Base-by-base conservation (phyloP, 2,329 filamentous ascomycete genomes). In the Neurospora sp. region DNA sequence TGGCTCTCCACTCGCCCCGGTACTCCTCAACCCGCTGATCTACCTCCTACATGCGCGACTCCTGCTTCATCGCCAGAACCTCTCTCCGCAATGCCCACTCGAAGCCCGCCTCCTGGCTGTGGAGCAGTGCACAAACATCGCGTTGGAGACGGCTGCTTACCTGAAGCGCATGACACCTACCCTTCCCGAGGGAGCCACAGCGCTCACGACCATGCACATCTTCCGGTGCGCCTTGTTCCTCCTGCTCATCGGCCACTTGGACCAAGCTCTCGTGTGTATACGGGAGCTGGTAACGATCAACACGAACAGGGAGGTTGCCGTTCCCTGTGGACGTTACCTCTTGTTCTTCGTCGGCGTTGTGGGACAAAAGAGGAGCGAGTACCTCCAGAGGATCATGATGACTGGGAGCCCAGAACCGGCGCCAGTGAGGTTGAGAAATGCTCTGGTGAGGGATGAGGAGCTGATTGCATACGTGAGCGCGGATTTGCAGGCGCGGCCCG, bases 221-320 rank as follows among this genome's bases (percentile, higher is more conserved):
- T 97, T 96, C 88, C 91, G 95, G 28, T 96, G 91, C 76, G 86
- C 91, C 1, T 84, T 98, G 0, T 89, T 97, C 70, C 83, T 97
- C 4, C 86, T 95, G 28, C 87, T 96, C 68, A 87, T 88, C 0
- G 89, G 89, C 57, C 89, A 92, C 68, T 91, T 90, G 76, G 87
- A 90, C 4, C 85, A 89, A 2, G 94, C 95, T 0, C 80, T 90
- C 11, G 87, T 88, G 2, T 93, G 94, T 74, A 85, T 95, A 11
- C 88, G 91, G 69, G 89, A 91, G 0, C 87, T 91, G 11, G 86
- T 88, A 1, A 86, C 88, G 1, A 89, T 97, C 69, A 89, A 90
- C 37, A 85, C 89, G n/a, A 82, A 87, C 17, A 86, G 92, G 66
- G 89, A 90, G 62, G 86, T 93, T 41, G 93, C 94, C 69, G 81